These are phyloP conservation scores for Globisporangium heterothallicum DNA, from an alignment of 352 stramenopile species.

Conservation along the genomic window DNA sequence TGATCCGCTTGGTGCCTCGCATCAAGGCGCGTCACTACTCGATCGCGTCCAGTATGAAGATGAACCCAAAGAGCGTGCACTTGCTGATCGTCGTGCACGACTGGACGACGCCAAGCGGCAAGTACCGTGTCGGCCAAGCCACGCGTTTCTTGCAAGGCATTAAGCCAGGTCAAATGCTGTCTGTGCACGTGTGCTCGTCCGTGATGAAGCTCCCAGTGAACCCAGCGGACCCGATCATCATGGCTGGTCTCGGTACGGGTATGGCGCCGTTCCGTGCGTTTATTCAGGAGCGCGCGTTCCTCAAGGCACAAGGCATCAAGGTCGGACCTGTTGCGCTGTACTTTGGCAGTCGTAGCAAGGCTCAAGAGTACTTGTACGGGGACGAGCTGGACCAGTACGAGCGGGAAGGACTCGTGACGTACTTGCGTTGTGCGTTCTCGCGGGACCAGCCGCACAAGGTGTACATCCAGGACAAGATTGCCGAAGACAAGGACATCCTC, in stretches of 20 bases:
- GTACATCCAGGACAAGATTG: constrained; percentile 88
- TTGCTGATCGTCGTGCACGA: constrained; percentile 84
- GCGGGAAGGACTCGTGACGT: constrained; percentile 73
- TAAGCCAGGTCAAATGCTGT: constrained; percentile 44
- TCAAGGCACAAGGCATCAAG: constrained; percentile 52
- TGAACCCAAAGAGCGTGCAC: constrained; percentile 78
- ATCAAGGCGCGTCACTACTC: constrained; percentile 90
- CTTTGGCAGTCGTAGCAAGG: constrained; percentile 93
- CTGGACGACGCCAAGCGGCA: constrained; percentile 74
- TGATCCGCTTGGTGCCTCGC: constrained; percentile 66
- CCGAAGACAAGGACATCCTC: constrained; percentile 73
- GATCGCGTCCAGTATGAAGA: constrained; percentile 87
- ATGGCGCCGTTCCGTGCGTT: constrained; percentile 90
- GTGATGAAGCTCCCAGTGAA: constrained; percentile 76
- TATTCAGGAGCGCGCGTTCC: constrained; percentile 81
- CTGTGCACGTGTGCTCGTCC: constrained; percentile 65
- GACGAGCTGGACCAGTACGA: constrained; percentile 87
- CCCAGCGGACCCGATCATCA: constrained; percentile 70
- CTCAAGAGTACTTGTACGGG: constrained; percentile 96
- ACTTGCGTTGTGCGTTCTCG: constrained; percentile 84
- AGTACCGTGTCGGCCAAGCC: constrained; percentile 59
- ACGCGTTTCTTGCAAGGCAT: constrained; percentile 54
- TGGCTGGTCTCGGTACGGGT: constrained; percentile 83
- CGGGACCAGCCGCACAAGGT: constrained; percentile 87
- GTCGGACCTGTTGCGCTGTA: constrained; percentile 85